Evolutionary conservation across 148 eudicot genomes (phyloP).

Genomic region (Vaccinium macrocarpon): DNA sequence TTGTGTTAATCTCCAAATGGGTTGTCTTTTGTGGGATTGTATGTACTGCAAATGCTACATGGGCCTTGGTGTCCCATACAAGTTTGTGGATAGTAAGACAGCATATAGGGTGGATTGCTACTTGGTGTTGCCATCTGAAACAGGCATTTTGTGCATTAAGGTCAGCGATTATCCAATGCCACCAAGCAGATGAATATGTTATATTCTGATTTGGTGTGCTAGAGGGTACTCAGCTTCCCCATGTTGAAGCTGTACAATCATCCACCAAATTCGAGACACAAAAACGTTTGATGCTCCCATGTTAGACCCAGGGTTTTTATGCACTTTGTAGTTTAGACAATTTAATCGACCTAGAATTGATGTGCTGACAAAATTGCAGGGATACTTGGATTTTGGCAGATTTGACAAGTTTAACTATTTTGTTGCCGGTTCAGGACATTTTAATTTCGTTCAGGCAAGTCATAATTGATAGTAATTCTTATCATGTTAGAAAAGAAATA

Average conservation of each 20-base stretch:
- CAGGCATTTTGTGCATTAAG: no score
- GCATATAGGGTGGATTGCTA: not conserved
- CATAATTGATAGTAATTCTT: slow-evolving; percentile 4
- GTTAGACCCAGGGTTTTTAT: slow-evolving; percentile 6
- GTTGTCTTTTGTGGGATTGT: not conserved
- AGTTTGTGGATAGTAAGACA: not conserved
- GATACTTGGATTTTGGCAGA: slow-evolving; percentile 88
- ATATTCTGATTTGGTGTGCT: not conserved
- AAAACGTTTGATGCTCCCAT: not conserved
- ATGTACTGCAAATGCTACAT: not conserved
- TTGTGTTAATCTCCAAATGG: not conserved
- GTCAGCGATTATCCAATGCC: not conserved
- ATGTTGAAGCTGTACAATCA: not conserved
- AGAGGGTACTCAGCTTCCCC: not conserved
- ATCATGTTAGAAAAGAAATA: not conserved
- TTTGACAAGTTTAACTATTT: slow-evolving; percentile 59
- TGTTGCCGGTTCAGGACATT: slow-evolving; percentile 64
- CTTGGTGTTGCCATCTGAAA: not conserved
- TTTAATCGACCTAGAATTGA: not conserved
- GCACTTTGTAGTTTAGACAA: not conserved
- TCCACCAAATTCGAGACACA: not conserved
- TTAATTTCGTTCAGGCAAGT: slow-evolving; percentile 75
- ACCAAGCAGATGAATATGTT: not conserved
- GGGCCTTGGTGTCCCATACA: not conserved
- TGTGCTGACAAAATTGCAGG: slow-evolving; percentile 40